phyloP scores from a whole-genome alignment of 2,329 filamentous ascomycete species.

The Ophiostoma fasciatum region DNA sequence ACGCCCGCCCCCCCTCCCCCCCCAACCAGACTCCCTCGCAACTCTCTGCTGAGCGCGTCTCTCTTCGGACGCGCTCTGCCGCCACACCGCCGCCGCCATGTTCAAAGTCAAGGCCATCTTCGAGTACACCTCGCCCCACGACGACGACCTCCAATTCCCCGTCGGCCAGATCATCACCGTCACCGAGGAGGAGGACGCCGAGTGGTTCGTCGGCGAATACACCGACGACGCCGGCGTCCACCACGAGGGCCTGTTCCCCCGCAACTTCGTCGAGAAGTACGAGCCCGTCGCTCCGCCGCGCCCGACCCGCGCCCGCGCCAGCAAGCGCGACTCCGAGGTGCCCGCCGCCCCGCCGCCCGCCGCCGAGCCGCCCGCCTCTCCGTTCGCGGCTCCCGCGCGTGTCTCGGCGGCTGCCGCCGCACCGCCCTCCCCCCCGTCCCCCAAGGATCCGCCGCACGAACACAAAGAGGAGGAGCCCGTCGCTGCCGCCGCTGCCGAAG shows the following conservation, averaged over 20 bases:
- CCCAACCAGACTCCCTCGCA: background rate
- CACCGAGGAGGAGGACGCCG: constrained; percentile 78
- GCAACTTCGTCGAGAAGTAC: constrained; percentile 94
- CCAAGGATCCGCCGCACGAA: constrained; percentile 10
- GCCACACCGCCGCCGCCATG: constrained; percentile 32
- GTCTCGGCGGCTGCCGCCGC: background rate
- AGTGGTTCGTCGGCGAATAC: constrained; percentile 90
- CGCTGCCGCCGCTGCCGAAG: background rate
- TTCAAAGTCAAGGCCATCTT: constrained; percentile 95
- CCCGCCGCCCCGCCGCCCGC: constrained; percentile 3
- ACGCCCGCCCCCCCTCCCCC: background rate
- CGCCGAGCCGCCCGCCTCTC: constrained; percentile 11
- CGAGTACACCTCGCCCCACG: constrained; percentile 84
- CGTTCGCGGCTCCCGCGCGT: background rate
- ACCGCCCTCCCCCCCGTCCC: constrained; percentile 2
- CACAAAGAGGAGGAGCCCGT: constrained; percentile 7
- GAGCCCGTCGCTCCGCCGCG: constrained; percentile 83
- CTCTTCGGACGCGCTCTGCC: constrained; percentile 1
- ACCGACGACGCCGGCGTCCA: constrained; percentile 58
- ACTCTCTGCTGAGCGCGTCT: too few relatives aligned
- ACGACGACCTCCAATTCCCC: constrained; percentile 83
- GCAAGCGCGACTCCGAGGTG: constrained; percentile 43
- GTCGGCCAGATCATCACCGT: constrained; percentile 86
- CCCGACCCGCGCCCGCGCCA: constrained; percentile 55
- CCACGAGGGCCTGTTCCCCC: constrained; percentile 78